phyloP scores from a whole-genome alignment of 441 rosid species.

The Gossypium gossypioides region DNA sequence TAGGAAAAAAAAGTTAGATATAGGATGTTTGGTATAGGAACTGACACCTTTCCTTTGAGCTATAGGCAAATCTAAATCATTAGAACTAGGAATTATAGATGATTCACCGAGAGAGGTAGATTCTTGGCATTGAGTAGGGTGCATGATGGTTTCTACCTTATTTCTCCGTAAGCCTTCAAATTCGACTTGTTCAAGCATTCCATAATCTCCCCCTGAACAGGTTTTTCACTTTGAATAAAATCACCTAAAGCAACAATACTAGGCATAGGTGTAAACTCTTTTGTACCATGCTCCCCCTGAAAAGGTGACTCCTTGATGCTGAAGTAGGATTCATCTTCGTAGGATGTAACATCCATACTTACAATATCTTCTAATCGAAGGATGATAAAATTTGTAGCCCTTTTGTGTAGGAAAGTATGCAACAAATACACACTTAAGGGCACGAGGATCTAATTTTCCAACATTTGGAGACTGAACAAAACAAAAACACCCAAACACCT shows the following conservation, averaged over 20 bases:
- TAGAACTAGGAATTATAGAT: neutral
- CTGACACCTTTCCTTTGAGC: neutral
- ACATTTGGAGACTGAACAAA: neutral
- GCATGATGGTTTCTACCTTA: too few relatives aligned
- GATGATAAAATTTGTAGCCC: neutral
- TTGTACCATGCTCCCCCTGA: neutral
- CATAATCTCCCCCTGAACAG: neutral
- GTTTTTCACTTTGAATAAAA: neutral
- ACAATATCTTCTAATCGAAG: neutral
- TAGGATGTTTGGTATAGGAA: neutral
- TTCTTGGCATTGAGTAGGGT: too few relatives aligned
- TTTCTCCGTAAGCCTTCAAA: too few relatives aligned
- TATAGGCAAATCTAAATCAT: neutral
- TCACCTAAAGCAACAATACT: neutral
- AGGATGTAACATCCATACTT: neutral
- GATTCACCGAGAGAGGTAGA: too few relatives aligned
- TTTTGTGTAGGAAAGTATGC: neutral
- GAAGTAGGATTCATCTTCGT: neutral
- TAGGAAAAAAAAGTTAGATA: neutral
- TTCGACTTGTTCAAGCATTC: too few relatives aligned
- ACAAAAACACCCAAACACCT: neutral
- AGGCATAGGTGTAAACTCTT: neutral
- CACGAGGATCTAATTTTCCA: neutral
- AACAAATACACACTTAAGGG: neutral
- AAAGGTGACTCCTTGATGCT: neutral